Base-by-base conservation (phyloP, 2,329 filamentous ascomycete genomes). In the Colletotrichum echinochloae region DNA sequence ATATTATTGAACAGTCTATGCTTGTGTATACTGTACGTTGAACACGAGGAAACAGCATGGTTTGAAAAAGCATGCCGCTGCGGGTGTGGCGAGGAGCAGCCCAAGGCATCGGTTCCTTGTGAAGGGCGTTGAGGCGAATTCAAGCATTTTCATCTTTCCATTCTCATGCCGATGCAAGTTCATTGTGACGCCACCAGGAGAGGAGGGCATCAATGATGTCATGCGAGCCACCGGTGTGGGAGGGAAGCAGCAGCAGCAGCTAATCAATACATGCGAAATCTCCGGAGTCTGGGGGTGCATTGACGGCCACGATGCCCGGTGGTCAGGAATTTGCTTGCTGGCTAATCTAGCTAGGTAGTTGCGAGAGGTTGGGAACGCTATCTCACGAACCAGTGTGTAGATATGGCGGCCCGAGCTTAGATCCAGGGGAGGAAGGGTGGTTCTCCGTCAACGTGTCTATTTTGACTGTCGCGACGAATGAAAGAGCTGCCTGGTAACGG, bases 1-100 rank as follows among this genome's bases (percentile, higher is more conserved):
- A 72, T 73, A 63, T 63, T 52, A 63, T 71, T 67, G 70, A 73
- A 67, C 70, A 73, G 72, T 65, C 64, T 72, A 73, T 73, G 66
- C 55, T 64, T 72, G 66, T 66, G 70, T 71, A 70, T 70, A 73
- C 30, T 59, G 60, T 72, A 72, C 39, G 65, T 66, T 60, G 67
- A 67, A 67, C 67, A 71, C 54, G 57, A 61, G 60, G 20, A 60
- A 39, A 44, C 51, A 60, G 48, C 20, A 60, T 60, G 65, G 57
- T 70, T 64, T 60, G 46, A 51, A 56, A 48, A 63, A 48, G 51
- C 18, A 28, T 26, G 23, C 9, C 30, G 37, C 44, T 59, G 33
- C n/a, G 28, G 56, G 26, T 7, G 23, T 59, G 33, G 26, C 63
- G 20, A 33, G 39, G 39, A 63, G 39, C 64, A 57, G 49, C 44